Evolutionary conservation across 1,139 yeast species (phyloP), one percentile per base, ranked within the genome.

Genomic region (Suhomyces kunorum): DNA sequence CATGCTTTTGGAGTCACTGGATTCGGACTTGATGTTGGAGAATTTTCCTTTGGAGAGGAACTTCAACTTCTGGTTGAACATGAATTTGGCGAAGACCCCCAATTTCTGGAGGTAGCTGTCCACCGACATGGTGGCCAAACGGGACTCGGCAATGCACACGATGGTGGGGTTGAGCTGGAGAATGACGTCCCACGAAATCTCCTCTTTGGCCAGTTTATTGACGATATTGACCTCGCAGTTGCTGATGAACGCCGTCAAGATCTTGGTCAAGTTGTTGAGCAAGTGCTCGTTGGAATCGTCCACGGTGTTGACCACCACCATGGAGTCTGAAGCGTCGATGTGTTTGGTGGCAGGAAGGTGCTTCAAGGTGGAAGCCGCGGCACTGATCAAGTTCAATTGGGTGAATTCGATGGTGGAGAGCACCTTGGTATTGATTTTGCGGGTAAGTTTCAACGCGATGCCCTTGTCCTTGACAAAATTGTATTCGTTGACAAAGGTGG

Each of bases 301-400:
- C 2, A 43, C 32, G 8, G 34, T 38, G 23, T 37, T 36, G 1
- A 70, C 63, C 15, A 81, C 56, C 7, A 78, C 51, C 14, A 83
- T 34, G 3, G 49, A 57, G 49, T 83, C 89, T 0, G 56, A 47
- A 0, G 53, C 39, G 2, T 50, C 50, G 47, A 82, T 58, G 16
- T 63, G 64, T 35, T 75, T 71, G 0, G 63, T 63, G 5, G 63
- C 42, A 0, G 90, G 87, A 20, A 83, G 61, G 16, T 79, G 79
- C 56, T 78, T 80, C 33, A 83, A 63, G 33, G 79, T 74, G 0
- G 87, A 71, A 0, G 89, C 83, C 12, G 83, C 64, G 1, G 83
- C 69, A 46, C 87, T 78, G 11, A 83, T 81, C 39, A 85, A 64
- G 50, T 80, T 81, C 44, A 77, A 66, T 45, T 83, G 88, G 13